Conservation (phyloP, 2,329 filamentous ascomycete species). For the Celoporthe dispersa region DNA sequence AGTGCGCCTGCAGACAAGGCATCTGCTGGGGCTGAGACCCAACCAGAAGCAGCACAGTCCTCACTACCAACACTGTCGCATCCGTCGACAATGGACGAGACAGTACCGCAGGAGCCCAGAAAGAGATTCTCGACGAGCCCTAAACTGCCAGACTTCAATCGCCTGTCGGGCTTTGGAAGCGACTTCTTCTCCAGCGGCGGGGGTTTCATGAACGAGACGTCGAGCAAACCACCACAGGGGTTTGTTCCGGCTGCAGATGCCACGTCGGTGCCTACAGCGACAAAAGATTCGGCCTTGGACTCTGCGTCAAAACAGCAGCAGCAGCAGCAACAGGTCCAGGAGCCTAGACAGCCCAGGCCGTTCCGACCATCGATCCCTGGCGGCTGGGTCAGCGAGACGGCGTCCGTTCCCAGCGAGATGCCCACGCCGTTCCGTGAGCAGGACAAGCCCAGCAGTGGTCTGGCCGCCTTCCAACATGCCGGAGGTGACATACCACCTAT, state of each 20-base stretch:
- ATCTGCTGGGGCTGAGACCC: neutral
- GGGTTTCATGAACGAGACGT: slow-evolving; percentile 34
- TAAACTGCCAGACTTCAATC: slow-evolving; percentile 60
- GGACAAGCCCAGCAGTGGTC: slow-evolving; percentile 1
- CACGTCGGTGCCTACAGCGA: too few species aligned
- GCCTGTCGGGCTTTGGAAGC: slow-evolving; percentile 64
- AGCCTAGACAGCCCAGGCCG: slow-evolving; percentile 20
- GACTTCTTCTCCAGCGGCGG: slow-evolving; percentile 55
- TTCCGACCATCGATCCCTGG: slow-evolving; percentile 38
- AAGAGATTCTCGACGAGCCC: slow-evolving; percentile 56
- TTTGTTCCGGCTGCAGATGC: too few species aligned
- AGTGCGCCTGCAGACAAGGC: slow-evolving; percentile 15
- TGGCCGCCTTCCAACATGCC: slow-evolving; percentile 12
- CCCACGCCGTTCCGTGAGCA: slow-evolving; percentile 18
- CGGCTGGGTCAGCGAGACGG: slow-evolving; percentile 40
- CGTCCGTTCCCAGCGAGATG: slow-evolving; percentile 32
- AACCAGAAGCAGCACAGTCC: slow-evolving; percentile 4
- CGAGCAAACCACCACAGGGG: neutral
- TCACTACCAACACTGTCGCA: slow-evolving; percentile 20
- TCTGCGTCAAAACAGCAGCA: too few species aligned
- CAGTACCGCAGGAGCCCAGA: slow-evolving; percentile 28
- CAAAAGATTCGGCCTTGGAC: too few species aligned
- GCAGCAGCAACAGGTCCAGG: neutral
- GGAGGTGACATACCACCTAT: slow-evolving; percentile 20
- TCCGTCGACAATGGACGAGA: slow-evolving; percentile 20